Base-by-base conservation (phyloP, 176 grass and related monocot genomes). In the Carex parvula region DNA sequence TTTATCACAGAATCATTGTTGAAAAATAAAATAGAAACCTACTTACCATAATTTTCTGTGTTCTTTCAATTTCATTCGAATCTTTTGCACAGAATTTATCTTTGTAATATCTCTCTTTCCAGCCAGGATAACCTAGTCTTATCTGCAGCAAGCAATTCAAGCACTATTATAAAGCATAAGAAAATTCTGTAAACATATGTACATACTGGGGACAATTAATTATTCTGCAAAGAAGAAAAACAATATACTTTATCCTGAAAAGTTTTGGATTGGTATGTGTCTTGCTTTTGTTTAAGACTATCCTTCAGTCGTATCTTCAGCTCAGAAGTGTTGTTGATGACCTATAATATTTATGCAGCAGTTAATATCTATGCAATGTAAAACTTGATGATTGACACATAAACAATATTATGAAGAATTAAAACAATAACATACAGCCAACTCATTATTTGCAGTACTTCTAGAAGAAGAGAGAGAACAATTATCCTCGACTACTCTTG, bases 81-180 rank as follows among this genome's bases (percentile, higher is more conserved):
- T 29, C 62, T 58, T 90, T 78, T 1, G 72, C 60, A n/a, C 10
- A 78, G 67, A 89, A 90, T 58, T 90, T 92, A 53, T 90, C 90
- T 6, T 22, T 83, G 60, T 89, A 92, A 52, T n/a, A n/a, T 69
- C 92, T n/a, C 5, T 6, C 5, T 41, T 94, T 94, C 92, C 86
- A 84, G 41, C 61, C 65, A 52, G 41, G 11, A 39, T 39, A 18
- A 39, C 55, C 59, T 42, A 60, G 29, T 60, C 30, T 60, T 60
- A 63, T 30, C 79, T 81, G 79, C 37, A 71, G 7, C 3, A 64
- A 29, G 1, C 52, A 85, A 62, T 72, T 48, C 16, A 41, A 6
- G 30, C 21, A 79, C n/a, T 12, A 7, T 72, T 61, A 10, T 84
- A 80, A 77, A 93, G 87, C 79, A 13, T 26, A 22, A 79, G 54